Percentiles rank a stretch among this genome's conserved stretches.
Evolutionary conservation across 441 rosid genomes (phyloP).

Genomic region (Gossypium lobatum): DNA sequence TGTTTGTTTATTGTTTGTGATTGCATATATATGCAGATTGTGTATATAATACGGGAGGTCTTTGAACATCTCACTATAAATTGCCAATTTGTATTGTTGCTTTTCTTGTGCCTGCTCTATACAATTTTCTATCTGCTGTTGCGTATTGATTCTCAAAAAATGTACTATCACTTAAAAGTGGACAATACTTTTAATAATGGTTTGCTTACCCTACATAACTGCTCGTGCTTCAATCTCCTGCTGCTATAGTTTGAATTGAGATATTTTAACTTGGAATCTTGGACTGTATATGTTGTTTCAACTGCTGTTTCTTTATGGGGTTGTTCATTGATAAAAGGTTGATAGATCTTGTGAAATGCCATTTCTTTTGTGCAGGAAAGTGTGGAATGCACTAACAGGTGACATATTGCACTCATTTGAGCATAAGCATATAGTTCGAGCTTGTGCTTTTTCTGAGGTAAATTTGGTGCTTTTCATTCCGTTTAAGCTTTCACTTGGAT

Average conservation of each 20-base stretch:
- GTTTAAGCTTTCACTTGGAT: no score
- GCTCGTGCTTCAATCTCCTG: background rate
- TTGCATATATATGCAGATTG: background rate
- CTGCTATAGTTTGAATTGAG: background rate
- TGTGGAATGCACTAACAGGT: slow-evolving; percentile 97
- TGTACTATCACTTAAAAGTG: background rate
- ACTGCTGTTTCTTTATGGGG: background rate
- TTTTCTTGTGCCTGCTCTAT: background rate
- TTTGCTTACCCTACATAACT: background rate
- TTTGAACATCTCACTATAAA: background rate
- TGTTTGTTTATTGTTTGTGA: background rate
- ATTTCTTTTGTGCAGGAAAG: slow-evolving; percentile 62
- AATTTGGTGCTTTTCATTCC: background rate
- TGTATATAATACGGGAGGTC: background rate
- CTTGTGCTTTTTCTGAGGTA: slow-evolving; percentile 94
- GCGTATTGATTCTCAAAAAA: background rate
- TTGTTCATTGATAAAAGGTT: background rate
- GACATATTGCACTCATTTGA: slow-evolving; percentile 90
- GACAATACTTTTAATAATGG: background rate
- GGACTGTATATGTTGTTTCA: no score
- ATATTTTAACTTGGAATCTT: no score
- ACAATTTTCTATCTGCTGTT: background rate
- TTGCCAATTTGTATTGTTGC: background rate
- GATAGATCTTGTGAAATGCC: background rate
- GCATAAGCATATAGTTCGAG: slow-evolving; percentile 93